A percentile compares a stretch with the other conserved stretches of the same genome.
phyloP scores from a whole-genome alignment of 2,329 filamentous ascomycete genomes.

The Phyllosticta citribraziliensis region DNA sequence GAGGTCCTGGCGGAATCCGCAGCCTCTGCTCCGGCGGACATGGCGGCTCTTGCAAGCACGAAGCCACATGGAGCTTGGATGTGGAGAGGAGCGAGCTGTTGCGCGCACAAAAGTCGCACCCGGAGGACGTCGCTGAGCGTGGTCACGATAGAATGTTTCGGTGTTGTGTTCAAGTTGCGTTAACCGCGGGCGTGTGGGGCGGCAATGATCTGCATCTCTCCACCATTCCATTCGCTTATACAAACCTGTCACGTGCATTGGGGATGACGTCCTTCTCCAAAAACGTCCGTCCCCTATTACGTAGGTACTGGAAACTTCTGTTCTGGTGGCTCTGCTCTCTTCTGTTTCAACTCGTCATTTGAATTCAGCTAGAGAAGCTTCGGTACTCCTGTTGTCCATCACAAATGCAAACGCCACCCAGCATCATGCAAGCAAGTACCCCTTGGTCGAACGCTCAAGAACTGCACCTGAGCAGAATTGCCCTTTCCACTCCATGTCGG shows the following conservation, averaged over 20 bases:
- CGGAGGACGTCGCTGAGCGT: background rate
- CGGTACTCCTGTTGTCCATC: slow-evolving; percentile 3
- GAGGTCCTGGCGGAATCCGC: slow-evolving; percentile 19
- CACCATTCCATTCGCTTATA: slow-evolving; percentile 2
- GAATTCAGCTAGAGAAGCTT: slow-evolving; percentile 3
- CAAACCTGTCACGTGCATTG: slow-evolving; percentile 1
- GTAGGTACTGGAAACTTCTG: slow-evolving; percentile 3
- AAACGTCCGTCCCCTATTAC: slow-evolving; percentile 2
- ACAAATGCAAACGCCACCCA: slow-evolving; percentile 8
- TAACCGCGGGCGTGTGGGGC: slow-evolving; percentile 7
- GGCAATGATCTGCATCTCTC: slow-evolving; percentile 9
- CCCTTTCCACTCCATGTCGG: background rate
- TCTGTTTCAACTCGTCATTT: slow-evolving; percentile 2
- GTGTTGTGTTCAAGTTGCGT: slow-evolving; percentile 6
- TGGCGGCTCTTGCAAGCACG: slow-evolving; percentile 22
- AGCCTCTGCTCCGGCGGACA: slow-evolving; percentile 28
- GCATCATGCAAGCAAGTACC: slow-evolving; percentile 10
- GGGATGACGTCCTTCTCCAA: background rate
- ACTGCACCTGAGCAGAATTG: background rate
- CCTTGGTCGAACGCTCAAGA: slow-evolving; percentile 4
- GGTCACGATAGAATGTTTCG: slow-evolving; percentile 11
- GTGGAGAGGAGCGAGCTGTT: background rate
- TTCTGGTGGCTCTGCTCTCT: background rate
- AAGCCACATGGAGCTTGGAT: slow-evolving; percentile 25
- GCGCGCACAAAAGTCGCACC: background rate